These are phyloP conservation scores for Ceratobasidium sp. DNA, from an alignment of 1,284 basidiomycete species.

Conservation along the genomic window DNA sequence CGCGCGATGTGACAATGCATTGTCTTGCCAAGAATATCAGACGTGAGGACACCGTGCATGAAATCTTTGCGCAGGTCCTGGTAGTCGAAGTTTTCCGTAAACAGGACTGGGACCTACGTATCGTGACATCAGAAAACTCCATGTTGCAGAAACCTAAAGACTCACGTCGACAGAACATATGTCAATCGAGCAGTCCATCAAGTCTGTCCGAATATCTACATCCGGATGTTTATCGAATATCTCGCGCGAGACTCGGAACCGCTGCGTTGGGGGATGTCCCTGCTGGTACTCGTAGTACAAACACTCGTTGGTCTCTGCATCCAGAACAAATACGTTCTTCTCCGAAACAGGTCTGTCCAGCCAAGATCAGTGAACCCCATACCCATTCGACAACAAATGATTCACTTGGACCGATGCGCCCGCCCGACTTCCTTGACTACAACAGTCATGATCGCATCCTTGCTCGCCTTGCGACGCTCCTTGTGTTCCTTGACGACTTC, in stretches of 20 bases:
- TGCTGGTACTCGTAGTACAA: conserved; percentile 79
- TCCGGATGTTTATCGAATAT: conserved; percentile 74
- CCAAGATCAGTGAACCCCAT: conserved; percentile 49
- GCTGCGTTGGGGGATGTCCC: conserved; percentile 65
- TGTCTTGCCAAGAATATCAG: conserved; percentile 94
- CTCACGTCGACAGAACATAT: conserved; percentile 90
- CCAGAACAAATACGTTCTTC: conserved; percentile 77
- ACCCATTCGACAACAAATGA: conserved; percentile 47
- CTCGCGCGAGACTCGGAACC: conserved; percentile 74
- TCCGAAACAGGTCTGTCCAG: conserved; percentile 70
- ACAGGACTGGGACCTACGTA: conserved; percentile 87
- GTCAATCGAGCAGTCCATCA: conserved; percentile 90
- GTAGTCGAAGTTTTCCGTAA: conserved; percentile 99
- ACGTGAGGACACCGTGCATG: conserved; percentile 95
- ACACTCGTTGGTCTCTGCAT: conserved; percentile 78
- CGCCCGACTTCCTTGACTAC: conserved; percentile 84
- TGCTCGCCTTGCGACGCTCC: conserved; percentile 85
- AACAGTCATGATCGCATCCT: conserved; percentile 96
- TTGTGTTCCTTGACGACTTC: conserved; percentile 90
- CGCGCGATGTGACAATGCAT: conserved; percentile 90
- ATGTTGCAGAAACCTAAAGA: conserved; percentile 37
- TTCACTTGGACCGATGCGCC: conserved; percentile 76
- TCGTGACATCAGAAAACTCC: too few relatives aligned
- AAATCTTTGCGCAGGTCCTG: conserved; percentile 92
- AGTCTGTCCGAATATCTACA: conserved; percentile 84